Evolutionary conservation across 805 yeast genomes (phyloP).

Genomic region (Cyberlindnera mississippiensis): DNA sequence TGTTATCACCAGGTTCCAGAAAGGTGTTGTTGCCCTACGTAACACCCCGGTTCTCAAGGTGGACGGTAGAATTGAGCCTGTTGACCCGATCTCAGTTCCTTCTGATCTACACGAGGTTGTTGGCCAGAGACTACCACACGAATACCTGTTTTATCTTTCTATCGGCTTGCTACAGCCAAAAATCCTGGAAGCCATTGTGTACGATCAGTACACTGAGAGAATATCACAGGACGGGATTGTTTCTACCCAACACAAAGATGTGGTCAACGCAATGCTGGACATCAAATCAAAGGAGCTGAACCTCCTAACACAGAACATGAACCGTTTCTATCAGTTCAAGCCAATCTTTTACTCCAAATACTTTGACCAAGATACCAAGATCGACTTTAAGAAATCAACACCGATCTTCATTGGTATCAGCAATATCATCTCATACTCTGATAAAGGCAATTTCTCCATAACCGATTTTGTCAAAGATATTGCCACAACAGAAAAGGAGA

Average conservation of each 20-base stretch:
- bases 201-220: slow-evolving; percentile 58
- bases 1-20: slow-evolving; percentile 50
- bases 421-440: slow-evolving; percentile 31
- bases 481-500: slow-evolving; percentile 19
- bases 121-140: slow-evolving; percentile 84
- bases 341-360: slow-evolving; percentile 52
- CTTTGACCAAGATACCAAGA: slow-evolving; percentile 43
- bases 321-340: slow-evolving; percentile 82
- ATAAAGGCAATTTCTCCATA: slow-evolving; percentile 28
- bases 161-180: slow-evolving; percentile 67
- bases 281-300: slow-evolving; percentile 58
- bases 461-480: slow-evolving; percentile 25
- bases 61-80: slow-evolving; percentile 66
- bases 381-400: slow-evolving; percentile 53
- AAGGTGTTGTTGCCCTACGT: slow-evolving; percentile 64
- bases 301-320: slow-evolving; percentile 64
- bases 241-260: slow-evolving; percentile 52
- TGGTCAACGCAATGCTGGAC: slow-evolving; percentile 45
- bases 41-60: slow-evolving; percentile 70
- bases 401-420: slow-evolving; percentile 43
- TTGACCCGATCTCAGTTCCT: slow-evolving; percentile 47
- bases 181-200: slow-evolving; percentile 61
- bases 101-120: slow-evolving; percentile 77
- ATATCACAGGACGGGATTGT: slow-evolving; percentile 64
- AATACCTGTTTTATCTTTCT: slow-evolving; percentile 75